These are phyloP conservation scores for Entamoeba dispar DNA, from an alignment of 208 protist species.

Conservation along the genomic window DNA sequence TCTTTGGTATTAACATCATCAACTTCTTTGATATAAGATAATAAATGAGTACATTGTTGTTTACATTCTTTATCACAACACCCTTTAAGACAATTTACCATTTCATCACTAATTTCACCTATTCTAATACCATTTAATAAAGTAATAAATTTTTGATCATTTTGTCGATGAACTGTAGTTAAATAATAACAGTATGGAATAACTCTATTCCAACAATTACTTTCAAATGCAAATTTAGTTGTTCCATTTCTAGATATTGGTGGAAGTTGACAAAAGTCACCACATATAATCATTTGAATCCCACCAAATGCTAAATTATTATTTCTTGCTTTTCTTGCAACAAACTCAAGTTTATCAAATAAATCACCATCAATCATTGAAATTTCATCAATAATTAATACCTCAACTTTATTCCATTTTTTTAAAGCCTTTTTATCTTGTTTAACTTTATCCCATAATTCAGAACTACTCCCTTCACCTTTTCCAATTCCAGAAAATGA, in stretches of 20 bases:
- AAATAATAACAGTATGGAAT: conserved; percentile 7
- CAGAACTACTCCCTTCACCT: background rate
- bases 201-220: background rate
- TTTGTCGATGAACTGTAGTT: background rate
- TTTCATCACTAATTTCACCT: background rate
- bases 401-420: background rate
- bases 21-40: conserved; percentile 15
- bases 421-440: background rate
- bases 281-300: conserved; percentile 37
- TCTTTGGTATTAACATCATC: conserved; percentile 9
- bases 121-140: conserved; percentile 19
- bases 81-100: background rate
- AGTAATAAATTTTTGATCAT: conserved; percentile 22
- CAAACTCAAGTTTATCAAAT: conserved; percentile 27
- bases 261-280: conserved; percentile 46
- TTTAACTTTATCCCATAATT: background rate
- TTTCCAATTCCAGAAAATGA: conserved; percentile 23
- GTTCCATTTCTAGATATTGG: conserved; percentile 13
- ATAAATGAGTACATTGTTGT: conserved; percentile 5
- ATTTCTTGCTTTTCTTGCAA: background rate
- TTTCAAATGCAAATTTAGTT: conserved; percentile 19
- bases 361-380: conserved; percentile 33
- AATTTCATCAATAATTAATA: conserved; percentile 34
- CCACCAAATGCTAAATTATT: conserved; percentile 35
- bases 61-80: background rate